phyloP scores from a whole-genome alignment of 106 monocot species.

The Hemerocallis citrina region DNA sequence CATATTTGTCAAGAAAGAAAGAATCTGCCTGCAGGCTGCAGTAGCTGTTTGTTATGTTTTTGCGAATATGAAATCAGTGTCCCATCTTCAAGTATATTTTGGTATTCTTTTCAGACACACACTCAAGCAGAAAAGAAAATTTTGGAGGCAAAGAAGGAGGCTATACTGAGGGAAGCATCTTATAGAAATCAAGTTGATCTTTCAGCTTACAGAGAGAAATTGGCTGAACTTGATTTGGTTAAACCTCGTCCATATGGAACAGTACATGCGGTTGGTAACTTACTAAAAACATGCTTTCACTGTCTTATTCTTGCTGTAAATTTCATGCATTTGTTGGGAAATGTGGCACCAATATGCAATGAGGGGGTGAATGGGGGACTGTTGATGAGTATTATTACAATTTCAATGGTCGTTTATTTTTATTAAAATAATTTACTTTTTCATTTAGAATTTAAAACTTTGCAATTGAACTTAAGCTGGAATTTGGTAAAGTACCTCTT shows the following conservation, averaged over 20 bases:
- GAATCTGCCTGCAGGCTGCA: background rate
- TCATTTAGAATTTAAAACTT: too few relatives aligned
- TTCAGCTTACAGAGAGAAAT: constrained; percentile 27
- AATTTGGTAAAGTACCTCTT: too few relatives aligned
- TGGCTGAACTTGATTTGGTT: constrained; percentile 45
- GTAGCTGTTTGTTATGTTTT: background rate
- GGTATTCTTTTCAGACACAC: constrained; percentile 46
- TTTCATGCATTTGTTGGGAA: too few relatives aligned
- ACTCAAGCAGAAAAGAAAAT: constrained; percentile 85
- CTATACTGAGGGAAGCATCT: constrained; percentile 41
- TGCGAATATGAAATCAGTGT: background rate
- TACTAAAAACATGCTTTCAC: too few relatives aligned
- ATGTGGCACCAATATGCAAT: too few relatives aligned
- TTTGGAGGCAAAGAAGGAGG: constrained; percentile 64
- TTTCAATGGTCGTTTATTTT: too few relatives aligned
- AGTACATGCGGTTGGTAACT: constrained; percentile 58
- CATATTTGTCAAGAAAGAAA: background rate
- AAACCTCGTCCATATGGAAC: constrained; percentile 82
- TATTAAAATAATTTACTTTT: too few relatives aligned
- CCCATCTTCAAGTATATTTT: background rate
- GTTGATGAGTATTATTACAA: too few relatives aligned
- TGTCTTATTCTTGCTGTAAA: too few relatives aligned
- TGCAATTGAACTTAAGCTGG: too few relatives aligned
- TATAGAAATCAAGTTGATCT: constrained; percentile 18
- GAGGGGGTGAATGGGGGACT: too few relatives aligned